phyloP scores from a whole-genome alignment of 352 stramenopile genomes.

The Blastocystis hominis region DNA sequence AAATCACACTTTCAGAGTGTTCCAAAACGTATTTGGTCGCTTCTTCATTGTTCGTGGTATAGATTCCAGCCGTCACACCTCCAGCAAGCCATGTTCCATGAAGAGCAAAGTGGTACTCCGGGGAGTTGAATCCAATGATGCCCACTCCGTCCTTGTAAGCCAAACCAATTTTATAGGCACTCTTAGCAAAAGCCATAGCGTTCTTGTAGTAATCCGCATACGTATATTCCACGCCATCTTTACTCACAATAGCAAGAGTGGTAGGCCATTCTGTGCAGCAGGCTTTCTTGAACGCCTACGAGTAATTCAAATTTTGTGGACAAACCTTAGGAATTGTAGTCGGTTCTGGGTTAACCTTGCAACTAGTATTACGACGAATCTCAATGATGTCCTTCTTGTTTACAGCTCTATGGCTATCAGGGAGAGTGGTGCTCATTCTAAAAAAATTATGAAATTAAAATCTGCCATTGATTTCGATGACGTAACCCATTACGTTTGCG shows the following conservation, averaged over 20 bases:
- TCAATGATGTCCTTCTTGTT: constrained; percentile 40
- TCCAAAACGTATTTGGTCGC: constrained; percentile 82
- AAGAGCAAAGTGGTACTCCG: constrained; percentile 82
- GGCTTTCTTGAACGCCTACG: constrained; percentile 12
- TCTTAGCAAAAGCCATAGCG: constrained; percentile 65
- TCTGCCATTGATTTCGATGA: neutral
- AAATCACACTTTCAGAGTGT: constrained; percentile 79
- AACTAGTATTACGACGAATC: constrained; percentile 29
- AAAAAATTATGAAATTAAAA: neutral
- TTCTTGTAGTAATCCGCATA: constrained; percentile 49
- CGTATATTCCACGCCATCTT: constrained; percentile 22
- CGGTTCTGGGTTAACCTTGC: constrained; percentile 38
- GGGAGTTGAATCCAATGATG: constrained; percentile 80
- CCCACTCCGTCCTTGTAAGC: constrained; percentile 71
- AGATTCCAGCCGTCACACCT: constrained; percentile 82
- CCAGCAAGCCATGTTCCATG: constrained; percentile 81
- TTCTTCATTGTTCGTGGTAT: constrained; percentile 82
- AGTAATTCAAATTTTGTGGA: neutral
- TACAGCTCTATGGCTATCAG: constrained; percentile 44
- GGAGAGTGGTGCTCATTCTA: constrained; percentile 4
- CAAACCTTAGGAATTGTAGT: constrained; percentile 39
- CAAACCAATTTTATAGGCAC: constrained; percentile 68
- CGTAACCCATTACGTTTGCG: no score
- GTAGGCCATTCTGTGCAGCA: neutral
- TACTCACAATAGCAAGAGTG: constrained; percentile 42